These are phyloP conservation scores for Wickerhamomyces chaumierensis DNA, from an alignment of 805 yeast species.

Conservation along the genomic window DNA sequence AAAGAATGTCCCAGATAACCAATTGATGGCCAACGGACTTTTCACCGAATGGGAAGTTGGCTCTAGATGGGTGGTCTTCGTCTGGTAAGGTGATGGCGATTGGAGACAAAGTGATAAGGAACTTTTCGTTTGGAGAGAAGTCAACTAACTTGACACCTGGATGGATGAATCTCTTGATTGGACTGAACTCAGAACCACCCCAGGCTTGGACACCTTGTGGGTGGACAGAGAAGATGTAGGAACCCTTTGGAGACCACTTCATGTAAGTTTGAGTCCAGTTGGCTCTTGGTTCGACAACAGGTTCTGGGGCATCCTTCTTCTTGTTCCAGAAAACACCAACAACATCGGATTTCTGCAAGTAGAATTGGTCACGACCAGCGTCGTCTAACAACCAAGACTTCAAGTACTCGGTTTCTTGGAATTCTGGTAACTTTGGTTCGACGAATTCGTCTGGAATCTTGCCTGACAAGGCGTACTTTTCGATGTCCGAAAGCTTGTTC, in stretches of 20 bases:
- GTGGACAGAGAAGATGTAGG: slow-evolving; percentile 76
- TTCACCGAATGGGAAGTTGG: slow-evolving; percentile 70
- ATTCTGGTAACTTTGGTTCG: slow-evolving; percentile 66
- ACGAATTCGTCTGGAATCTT: slow-evolving; percentile 47
- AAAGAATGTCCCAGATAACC: slow-evolving; percentile 82
- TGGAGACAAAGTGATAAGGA: slow-evolving; percentile 80
- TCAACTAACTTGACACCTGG: slow-evolving; percentile 83
- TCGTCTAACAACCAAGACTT: slow-evolving; percentile 87
- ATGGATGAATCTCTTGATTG: slow-evolving; percentile 71
- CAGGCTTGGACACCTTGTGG: slow-evolving; percentile 92
- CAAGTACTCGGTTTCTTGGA: slow-evolving; percentile 69
- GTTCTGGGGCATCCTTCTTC: slow-evolving; percentile 60
- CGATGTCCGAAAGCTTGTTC: slow-evolving; percentile 75
- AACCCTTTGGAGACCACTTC: slow-evolving; percentile 89
- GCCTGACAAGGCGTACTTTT: slow-evolving; percentile 60
- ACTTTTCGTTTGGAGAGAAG: slow-evolving; percentile 88
- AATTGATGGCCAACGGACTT: slow-evolving; percentile 88
- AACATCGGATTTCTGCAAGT: slow-evolving; percentile 65
- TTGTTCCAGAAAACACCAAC: slow-evolving; percentile 86
- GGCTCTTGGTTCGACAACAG: slow-evolving; percentile 64
- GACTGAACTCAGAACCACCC: slow-evolving; percentile 80
- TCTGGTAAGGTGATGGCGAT: slow-evolving; percentile 69
- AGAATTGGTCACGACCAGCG: slow-evolving; percentile 82
- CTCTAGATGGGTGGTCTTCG: slow-evolving; percentile 49
- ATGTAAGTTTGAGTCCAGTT: slow-evolving; percentile 84